Percentiles rank a stretch among this genome's conserved stretches.
phyloP scores from a whole-genome alignment of 331 rosid species.

The Acacia pycnantha region DNA sequence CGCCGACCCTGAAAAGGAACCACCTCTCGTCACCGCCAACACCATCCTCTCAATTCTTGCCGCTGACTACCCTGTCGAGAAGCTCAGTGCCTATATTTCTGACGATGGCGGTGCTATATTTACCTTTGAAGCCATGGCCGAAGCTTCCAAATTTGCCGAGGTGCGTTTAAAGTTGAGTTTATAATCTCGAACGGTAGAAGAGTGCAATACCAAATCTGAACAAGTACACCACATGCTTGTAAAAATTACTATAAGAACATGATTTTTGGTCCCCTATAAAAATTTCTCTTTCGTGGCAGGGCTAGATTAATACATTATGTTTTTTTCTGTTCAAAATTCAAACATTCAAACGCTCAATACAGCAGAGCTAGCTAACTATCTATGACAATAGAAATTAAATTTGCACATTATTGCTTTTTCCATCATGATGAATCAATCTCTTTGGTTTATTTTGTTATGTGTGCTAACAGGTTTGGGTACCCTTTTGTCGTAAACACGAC shows the following conservation, averaged over 20 bases:
- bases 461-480: constrained; percentile 65
- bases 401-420: neutral
- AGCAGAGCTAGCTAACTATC: neutral
- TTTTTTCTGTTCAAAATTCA: neutral
- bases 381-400: no score
- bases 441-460: neutral
- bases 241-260: neutral
- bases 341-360: neutral
- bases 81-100: constrained; percentile 61
- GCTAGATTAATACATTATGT: neutral
- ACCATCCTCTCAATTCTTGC: constrained; percentile 72
- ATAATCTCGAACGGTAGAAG: neutral
- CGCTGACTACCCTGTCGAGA: constrained; percentile 66
- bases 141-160: constrained; percentile 76
- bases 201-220: neutral
- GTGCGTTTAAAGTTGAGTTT: constrained; percentile 24
- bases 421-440: neutral
- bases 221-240: neutral
- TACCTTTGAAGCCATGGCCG: constrained; percentile 86
- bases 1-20: constrained; percentile 75
- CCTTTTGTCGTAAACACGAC: constrained; percentile 70
- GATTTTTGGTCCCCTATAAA: neutral
- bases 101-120: constrained; percentile 89
- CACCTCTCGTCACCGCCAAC: constrained; percentile 82
- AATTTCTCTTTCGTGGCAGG: no score